Conservation (phyloP, 768 basidiomycete species). For the Boletus huronensis region DNA sequence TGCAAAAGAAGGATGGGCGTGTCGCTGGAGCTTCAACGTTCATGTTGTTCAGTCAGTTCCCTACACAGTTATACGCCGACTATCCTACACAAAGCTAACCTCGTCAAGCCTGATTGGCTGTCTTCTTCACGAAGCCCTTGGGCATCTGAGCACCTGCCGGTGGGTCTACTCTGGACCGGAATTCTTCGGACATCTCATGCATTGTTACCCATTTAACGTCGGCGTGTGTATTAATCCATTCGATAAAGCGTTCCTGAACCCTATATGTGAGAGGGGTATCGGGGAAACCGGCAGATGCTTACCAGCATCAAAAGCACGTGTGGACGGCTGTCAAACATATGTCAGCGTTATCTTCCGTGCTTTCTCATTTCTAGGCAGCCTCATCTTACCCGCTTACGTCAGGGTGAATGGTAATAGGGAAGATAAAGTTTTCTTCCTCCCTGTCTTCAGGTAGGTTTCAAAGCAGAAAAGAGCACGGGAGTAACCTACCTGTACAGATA, state of each 20-base stretch:
- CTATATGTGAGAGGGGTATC: neutral
- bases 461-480: neutral
- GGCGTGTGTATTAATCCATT: slow-evolving; percentile 69
- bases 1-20: neutral
- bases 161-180: slow-evolving; percentile 50
- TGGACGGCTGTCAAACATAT: slow-evolving; percentile 41
- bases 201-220: slow-evolving; percentile 69
- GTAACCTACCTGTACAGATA: slow-evolving; percentile 55
- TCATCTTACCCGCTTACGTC: slow-evolving; percentile 62
- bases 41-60: neutral
- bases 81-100: slow-evolving; percentile 7
- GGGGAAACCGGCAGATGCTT: slow-evolving; percentile 10
- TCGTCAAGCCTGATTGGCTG: neutral
- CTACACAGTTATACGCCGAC: neutral
- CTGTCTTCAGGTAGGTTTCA: slow-evolving; percentile 28
- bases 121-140: slow-evolving; percentile 31
- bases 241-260: slow-evolving; percentile 62
- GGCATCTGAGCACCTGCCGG: slow-evolving; percentile 55
- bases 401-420: slow-evolving; percentile 76
- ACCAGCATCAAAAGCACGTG: slow-evolving; percentile 76
- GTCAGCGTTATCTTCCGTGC: neutral
- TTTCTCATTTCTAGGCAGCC: neutral
- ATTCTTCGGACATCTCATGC: slow-evolving; percentile 63
- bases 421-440: slow-evolving; percentile 64
- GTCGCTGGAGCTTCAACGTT: neutral